phyloP scores from a whole-genome alignment of 345 rosid genomes.

The Physaria fendleri region DNA sequence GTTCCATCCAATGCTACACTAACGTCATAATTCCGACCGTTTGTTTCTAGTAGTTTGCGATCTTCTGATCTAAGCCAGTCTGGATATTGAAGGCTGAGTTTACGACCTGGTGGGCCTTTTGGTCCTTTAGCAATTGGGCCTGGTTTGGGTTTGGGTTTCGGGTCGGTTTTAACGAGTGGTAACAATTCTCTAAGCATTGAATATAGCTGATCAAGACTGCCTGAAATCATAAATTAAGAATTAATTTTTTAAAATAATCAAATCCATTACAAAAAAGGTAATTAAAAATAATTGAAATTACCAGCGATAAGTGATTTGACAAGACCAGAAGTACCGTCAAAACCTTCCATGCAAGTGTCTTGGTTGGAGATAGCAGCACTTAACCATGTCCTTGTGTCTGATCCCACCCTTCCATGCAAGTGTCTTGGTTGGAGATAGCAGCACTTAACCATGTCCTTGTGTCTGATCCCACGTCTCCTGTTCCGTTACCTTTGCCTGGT shows the following conservation, averaged over 20 bases:
- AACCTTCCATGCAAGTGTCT: constrained; percentile 84
- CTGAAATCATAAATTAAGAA: constrained; percentile 6
- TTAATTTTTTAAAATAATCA: too few relatives aligned
- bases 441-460: constrained; percentile 78
- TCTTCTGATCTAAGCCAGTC: constrained; percentile 51
- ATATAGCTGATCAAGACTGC: constrained; percentile 55
- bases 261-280: too few relatives aligned
- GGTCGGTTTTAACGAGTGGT: constrained; percentile 37
- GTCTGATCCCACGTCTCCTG: constrained; percentile 65
- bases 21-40: constrained; percentile 32
- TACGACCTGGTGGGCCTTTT: constrained; percentile 21
- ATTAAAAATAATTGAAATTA: constrained; percentile 1
- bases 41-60: constrained; percentile 38
- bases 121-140: constrained; percentile 21
- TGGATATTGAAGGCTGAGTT: constrained; percentile 37
- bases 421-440: constrained; percentile 72
- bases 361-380: constrained; percentile 80
- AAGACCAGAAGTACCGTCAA: constrained; percentile 48
- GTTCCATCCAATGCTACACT: constrained; percentile 78
- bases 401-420: too few relatives aligned
- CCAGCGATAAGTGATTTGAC: constrained; percentile 46
- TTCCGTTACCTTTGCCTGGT: constrained; percentile 61
- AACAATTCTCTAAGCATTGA: constrained; percentile 52
- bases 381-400: constrained; percentile 69
- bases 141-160: constrained; percentile 21